Evolutionary conservation across 2,329 filamentous ascomycete species (phyloP).

Genomic region (Tolypocladium album): DNA sequence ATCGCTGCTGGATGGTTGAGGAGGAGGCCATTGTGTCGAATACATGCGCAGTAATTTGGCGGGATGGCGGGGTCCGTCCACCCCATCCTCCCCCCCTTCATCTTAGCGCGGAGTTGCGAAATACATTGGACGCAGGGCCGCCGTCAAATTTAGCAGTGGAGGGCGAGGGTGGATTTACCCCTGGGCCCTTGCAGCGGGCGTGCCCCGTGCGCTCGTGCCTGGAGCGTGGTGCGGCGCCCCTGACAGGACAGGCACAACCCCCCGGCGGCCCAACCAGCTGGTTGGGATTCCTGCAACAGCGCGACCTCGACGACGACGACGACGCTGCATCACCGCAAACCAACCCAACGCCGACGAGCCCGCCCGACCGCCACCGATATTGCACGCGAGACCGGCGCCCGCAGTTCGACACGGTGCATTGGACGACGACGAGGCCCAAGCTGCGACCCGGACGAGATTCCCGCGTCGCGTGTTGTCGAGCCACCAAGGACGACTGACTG

Average conservation of each 20-base stretch:
- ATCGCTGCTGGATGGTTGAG: background rate
- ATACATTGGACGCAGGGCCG: too few relatives aligned
- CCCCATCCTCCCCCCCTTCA: background rate
- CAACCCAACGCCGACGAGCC: background rate
- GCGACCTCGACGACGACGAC: background rate
- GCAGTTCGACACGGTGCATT: background rate
- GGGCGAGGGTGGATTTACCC: background rate
- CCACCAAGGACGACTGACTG: background rate
- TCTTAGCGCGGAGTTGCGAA: background rate
- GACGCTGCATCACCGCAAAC: background rate
- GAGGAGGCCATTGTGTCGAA: background rate
- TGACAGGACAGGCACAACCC: background rate
- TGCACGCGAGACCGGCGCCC: background rate
- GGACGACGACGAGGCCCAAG: background rate
- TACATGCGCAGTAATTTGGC: too few relatives aligned
- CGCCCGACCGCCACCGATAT: background rate
- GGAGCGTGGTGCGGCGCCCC: background rate
- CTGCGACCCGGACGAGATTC: background rate
- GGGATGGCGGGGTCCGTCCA: background rate
- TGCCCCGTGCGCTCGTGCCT: background rate
- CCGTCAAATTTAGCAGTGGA: too few relatives aligned
- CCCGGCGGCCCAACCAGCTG: background rate
- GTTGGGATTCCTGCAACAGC: background rate
- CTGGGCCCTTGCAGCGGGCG: background rate
- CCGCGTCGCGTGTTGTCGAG: background rate